Evolutionary conservation across 129 eudicot species (phyloP), one percentile per base, ranked within the genome.

Genomic region (Pseudognaphalium luteoalbum): DNA sequence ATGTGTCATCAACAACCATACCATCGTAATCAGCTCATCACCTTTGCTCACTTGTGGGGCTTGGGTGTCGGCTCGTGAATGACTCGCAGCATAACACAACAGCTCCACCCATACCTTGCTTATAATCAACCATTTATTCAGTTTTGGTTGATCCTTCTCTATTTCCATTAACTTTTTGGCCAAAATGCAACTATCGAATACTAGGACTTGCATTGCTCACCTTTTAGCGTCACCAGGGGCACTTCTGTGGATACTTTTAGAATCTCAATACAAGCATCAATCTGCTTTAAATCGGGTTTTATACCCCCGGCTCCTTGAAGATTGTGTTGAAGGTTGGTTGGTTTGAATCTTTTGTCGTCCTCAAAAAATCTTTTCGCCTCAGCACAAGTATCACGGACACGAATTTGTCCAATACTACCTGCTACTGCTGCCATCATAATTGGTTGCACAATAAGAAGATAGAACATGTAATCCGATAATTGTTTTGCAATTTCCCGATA

Each of bases 1-100:
- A 83, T 87, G 89, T 37, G 85, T 73, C 89, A 87, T 87, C 37
- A 88, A 61, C 66, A 88, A 72, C 92, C 92, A 88, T 30, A 88
- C 88, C 1, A 83, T 9, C 5, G 92, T 83, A 39, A 88, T 50
- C 20, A 88, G 84, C 79, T 88, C 84, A 29, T 89, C 92, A 9
- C 92, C 92, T 63, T 66, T 76, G 59, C 87, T 83, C 11, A 88
- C 86, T 75, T 88, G 88, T 28, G 81, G 77, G 4, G 84, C 86
- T 42, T 85, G 88, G 3, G 76, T 29, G 21, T 58, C 71, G 54
- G 89, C 85, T 56, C 86, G 79, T 22, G 81, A 66, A 71, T 88
- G 86, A 66, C 62, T 66, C 4, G 93, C 90, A 5, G 69, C 88
- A 60, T 78, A 83, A 59, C 83, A 81, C 61, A 85, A 75, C 72